Evolutionary conservation across 352 stramenopile species (phyloP), one percentile per base, ranked within the genome.

Genomic region (Pythium periplocum): DNA sequence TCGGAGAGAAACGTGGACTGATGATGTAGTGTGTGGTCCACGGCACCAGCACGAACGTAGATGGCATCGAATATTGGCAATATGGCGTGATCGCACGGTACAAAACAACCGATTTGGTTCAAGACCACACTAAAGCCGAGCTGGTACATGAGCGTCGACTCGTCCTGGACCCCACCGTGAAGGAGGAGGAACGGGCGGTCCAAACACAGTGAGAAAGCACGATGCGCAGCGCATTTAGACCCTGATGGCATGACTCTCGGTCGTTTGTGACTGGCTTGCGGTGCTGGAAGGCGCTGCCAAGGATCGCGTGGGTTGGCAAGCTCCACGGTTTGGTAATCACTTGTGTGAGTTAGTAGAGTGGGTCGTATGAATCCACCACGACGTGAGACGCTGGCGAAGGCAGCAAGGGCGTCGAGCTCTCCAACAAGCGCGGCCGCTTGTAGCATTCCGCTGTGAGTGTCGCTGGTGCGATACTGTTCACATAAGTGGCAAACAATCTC

Each of bases 71-170:
- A 82, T 0, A 86, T 39, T 0, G 69, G 57, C 1, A 88, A 55
- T 4, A 40, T 49, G 1, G 75, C 75, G 5, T 60, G 9, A 40
- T 53, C 31, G 38, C 75, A 84, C 2, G 78, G 71, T 4, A 86
- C 78, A 40, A 86, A 88, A 34, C 78, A 83, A 0, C 75, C 78
- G 30, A 86, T 64, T 45, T 88, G 78, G 55, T 80, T 79, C 2
- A 88, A 62, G 8, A 75, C 41, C 7, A 68, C 64, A 5, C 69
- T 62, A 5, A 68, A 39, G 0, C 17, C 41, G 6, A 60, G 34
- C 4, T 45, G 57, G 26, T n/a, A 7, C 2, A 53, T 38, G 0
- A 64, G 4, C 3, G 49, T 45, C 2, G 36, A 42, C 6, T 62
- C 48, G 41, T 53, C 44, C 39, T 53, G 46, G 17, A 64, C 41